These are phyloP conservation scores for Fusarium albidum DNA, from an alignment of 2,329 filamentous ascomycete genomes.

Conservation along the genomic window DNA sequence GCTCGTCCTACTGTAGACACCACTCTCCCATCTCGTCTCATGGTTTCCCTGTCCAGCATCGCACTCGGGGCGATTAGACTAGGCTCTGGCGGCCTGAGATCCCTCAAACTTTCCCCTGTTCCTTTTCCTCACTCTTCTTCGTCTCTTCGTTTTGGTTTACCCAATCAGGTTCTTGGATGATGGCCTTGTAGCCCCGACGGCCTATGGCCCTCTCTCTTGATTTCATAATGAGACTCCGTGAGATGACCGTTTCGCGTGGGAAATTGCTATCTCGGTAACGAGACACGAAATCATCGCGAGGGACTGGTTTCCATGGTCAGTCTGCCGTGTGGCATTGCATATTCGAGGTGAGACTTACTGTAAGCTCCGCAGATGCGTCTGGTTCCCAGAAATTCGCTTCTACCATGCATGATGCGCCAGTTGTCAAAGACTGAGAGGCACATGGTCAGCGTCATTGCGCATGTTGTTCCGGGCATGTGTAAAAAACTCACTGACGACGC, in stretches of 20 bases:
- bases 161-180: slow-evolving; percentile 12
- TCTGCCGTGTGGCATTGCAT: neutral
- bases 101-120: neutral
- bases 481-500: slow-evolving; percentile 70
- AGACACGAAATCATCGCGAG: slow-evolving; percentile 82
- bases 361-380: slow-evolving; percentile 92
- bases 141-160: too few relatives aligned
- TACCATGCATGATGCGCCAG: slow-evolving; percentile 91
- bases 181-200: slow-evolving; percentile 1
- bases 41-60: neutral
- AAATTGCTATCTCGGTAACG: slow-evolving; percentile 78
- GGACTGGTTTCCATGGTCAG: slow-evolving; percentile 59
- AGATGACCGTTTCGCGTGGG: slow-evolving; percentile 54
- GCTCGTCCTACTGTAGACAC: neutral
- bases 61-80: too few relatives aligned
- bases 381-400: slow-evolving; percentile 82
- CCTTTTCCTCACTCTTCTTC: neutral
- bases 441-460: slow-evolving; percentile 20
- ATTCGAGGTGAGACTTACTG: slow-evolving; percentile 62
- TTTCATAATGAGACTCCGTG: slow-evolving; percentile 44
- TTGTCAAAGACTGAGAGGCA: slow-evolving; percentile 80
- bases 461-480: neutral
- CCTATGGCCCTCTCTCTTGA: slow-evolving; percentile 7
- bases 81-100: neutral
- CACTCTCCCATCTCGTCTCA: slow-evolving; percentile 1